These are phyloP conservation scores for Penicillium daleae DNA, from an alignment of 495 filamentous ascomycete genomes.

Conservation along the genomic window DNA sequence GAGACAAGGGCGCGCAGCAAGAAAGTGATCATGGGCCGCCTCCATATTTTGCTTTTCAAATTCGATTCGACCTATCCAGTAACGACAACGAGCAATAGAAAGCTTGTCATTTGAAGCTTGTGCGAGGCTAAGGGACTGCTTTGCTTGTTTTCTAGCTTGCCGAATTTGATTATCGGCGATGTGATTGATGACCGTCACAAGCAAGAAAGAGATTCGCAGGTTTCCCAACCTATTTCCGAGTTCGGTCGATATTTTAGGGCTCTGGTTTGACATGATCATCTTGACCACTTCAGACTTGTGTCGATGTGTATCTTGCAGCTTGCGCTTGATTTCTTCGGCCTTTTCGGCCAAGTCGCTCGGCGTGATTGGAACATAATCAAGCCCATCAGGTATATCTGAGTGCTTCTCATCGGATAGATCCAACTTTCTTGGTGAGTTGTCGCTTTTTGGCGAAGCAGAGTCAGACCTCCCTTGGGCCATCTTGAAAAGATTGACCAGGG, in stretches of 20 bases:
- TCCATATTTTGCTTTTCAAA: conserved; percentile 7
- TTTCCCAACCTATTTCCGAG: neutral
- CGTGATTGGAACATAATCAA: neutral
- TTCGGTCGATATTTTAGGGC: neutral
- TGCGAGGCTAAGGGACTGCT: neutral
- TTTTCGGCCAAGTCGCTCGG: neutral
- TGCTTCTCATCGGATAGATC: neutral
- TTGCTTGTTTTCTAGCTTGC: conserved; percentile 1
- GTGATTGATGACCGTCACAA: conserved; percentile 4
- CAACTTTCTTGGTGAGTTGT: neutral
- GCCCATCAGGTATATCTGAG: neutral
- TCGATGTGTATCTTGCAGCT: neutral
- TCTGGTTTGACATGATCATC: neutral
- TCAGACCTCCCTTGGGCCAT: neutral
- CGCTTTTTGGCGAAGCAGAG: neutral
- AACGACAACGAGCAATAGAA: conserved; percentile 9
- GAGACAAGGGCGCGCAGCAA: conserved; percentile 9
- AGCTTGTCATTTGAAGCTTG: neutral
- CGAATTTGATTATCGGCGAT: neutral
- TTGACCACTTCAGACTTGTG: conserved; percentile 2
- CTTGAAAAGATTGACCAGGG: neutral
- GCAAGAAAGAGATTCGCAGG: neutral
- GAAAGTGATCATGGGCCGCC: conserved; percentile 11
- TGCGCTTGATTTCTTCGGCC: neutral
- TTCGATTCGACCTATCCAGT: conserved; percentile 21